Percentiles rank a stretch among this genome's conserved stretches.
Evolutionary conservation across 73 alveolate genomes (phyloP).

Genomic region (Symbiodinium pilosum): DNA sequence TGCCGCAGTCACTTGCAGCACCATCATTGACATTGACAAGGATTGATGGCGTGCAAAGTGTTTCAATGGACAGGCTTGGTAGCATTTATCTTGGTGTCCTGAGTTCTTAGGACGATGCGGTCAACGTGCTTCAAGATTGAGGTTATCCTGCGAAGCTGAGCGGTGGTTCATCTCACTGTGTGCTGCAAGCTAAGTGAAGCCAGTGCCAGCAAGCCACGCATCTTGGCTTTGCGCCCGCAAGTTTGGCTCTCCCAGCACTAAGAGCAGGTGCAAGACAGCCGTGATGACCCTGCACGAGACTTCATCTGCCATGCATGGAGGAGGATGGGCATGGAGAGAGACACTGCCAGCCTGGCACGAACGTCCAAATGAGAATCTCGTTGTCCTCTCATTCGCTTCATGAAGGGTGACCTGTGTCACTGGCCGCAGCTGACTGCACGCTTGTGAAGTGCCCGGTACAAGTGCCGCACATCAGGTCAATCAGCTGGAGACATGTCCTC

Average conservation of each 20-base stretch:
- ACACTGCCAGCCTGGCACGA: conserved; percentile 20
- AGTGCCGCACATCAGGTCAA: conserved; percentile 36
- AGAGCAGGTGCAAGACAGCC: conserved; percentile 30
- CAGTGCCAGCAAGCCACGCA: neutral
- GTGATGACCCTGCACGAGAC: conserved; percentile 36
- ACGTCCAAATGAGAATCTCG: conserved; percentile 47
- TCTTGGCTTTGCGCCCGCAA: conserved; percentile 45
- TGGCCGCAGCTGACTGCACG: neutral
- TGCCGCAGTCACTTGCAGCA: neutral
- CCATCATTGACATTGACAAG: neutral
- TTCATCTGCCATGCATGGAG: neutral
- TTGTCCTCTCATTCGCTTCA: conserved; percentile 37
- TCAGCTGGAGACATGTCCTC: conserved; percentile 35
- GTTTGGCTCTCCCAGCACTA: conserved; percentile 30
- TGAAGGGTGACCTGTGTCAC: conserved; percentile 64
- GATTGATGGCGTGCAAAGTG: neutral
- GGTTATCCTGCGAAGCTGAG: neutral
- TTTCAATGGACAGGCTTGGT: no score
- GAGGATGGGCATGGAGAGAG: neutral
- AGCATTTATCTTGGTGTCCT: no score
- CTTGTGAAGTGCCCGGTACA: neutral
- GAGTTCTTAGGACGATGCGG: conserved; percentile 48
- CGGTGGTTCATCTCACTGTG: neutral
- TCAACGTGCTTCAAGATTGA: conserved; percentile 56
- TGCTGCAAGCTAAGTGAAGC: neutral